A percentile compares a stretch with the other conserved stretches of the same genome.
Conservation (phyloP, 805 yeast genomes). For the Saccharomyces kudriavzevii region DNA sequence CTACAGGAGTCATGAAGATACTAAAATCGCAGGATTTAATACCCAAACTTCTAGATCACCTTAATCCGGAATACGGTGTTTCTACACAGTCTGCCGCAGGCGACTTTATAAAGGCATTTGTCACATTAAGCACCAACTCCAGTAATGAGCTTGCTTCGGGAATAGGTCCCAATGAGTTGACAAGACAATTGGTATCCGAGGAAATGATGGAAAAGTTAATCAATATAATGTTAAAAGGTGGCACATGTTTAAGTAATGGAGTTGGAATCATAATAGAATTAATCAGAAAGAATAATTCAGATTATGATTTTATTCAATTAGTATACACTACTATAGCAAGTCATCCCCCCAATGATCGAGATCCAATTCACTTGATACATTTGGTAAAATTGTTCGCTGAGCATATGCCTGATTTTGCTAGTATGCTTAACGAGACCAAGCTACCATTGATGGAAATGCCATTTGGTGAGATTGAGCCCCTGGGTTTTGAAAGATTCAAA, state of each 20-base stretch:
- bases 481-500: conserved; percentile 89
- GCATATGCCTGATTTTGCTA: conserved; percentile 59
- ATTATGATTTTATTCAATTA: conserved; percentile 84
- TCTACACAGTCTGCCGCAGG: conserved; percentile 87
- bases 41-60: conserved; percentile 58
- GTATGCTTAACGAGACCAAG: conserved; percentile 40
- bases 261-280: conserved; percentile 91
- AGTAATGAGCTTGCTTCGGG: conserved; percentile 81
- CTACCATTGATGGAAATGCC: conserved; percentile 32
- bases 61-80: conserved; percentile 51
- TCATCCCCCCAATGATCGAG: conserved; percentile 87
- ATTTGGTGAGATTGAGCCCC: conserved; percentile 55
- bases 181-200: conserved; percentile 80
- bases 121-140: conserved; percentile 86
- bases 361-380: conserved; percentile 85
- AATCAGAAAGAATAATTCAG: conserved; percentile 89
- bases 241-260: conserved; percentile 83
- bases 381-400: conserved; percentile 70
- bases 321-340: conserved; percentile 71
- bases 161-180: conserved; percentile 90
- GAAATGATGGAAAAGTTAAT: conserved; percentile 59
- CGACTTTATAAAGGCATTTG: conserved; percentile 87
- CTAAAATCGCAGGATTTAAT: conserved; percentile 68
- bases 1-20: conserved; percentile 77
- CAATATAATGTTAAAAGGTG: conserved; percentile 68